Percentiles rank a stretch among this genome's conserved stretches.
These are phyloP conservation scores for Curvularia eragrostidis DNA, from an alignment of 2,329 filamentous ascomycete species.

Conservation along the genomic window DNA sequence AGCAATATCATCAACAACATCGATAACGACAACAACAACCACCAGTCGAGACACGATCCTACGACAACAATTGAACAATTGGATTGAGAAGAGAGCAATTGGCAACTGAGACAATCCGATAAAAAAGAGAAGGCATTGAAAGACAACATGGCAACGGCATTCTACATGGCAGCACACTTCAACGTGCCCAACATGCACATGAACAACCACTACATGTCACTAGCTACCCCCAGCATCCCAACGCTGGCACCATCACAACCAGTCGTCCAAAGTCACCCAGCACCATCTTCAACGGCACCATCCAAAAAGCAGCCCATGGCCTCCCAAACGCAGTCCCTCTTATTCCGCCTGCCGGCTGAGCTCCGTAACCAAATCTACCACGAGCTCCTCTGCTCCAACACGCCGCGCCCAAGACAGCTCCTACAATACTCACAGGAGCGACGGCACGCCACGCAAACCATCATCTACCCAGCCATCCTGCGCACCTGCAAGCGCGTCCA, in stretches of 20 bases:
- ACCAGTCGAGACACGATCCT: background rate
- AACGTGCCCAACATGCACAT: slow-evolving; percentile 16
- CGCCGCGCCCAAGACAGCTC: slow-evolving; percentile 18
- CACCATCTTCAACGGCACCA: background rate
- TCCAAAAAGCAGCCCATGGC: slow-evolving; percentile 12
- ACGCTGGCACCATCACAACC: background rate
- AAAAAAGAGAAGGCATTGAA: slow-evolving; percentile 1
- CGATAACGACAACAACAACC: background rate
- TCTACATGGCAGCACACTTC: slow-evolving; percentile 32
- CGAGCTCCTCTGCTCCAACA: slow-evolving; percentile 44
- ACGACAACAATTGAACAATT: background rate
- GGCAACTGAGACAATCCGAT: background rate
- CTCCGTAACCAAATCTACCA: slow-evolving; percentile 66
- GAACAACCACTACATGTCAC: background rate
- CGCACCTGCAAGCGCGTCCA: slow-evolving; percentile 51
- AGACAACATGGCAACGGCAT: slow-evolving; percentile 24
- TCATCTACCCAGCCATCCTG: slow-evolving; percentile 52
- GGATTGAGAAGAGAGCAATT: background rate
- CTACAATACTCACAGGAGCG: background rate
- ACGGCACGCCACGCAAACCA: slow-evolving; percentile 15
- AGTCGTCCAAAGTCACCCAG: background rate
- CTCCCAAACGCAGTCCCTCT: slow-evolving; percentile 23
- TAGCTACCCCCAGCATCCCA: background rate
- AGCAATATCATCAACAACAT: slow-evolving; percentile 1
- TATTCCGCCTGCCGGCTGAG: slow-evolving; percentile 63